Base-by-base conservation (phyloP, 257 asterid species). In the Lycium barbarum region DNA sequence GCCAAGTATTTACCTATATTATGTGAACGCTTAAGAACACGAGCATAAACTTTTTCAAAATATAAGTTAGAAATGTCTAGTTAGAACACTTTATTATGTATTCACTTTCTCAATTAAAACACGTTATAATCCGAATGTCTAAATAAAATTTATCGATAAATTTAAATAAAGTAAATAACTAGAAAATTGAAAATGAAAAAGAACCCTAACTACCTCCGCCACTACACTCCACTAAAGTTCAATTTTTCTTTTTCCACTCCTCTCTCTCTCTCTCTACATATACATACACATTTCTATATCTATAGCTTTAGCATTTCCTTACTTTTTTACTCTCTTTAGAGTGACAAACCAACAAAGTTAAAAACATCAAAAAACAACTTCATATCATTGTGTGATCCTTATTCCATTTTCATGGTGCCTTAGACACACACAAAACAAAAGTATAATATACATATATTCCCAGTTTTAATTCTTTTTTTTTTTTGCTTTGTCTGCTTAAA, bases 401-500 rank as follows among this genome's bases (percentile, higher is more conserved):
- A 68, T 38, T 68, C 20, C 78, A 68, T 68, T 38, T 68, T 78
- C 82, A 78, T 78, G 65, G 49, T 78, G 82, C 65, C 47, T 78
- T 78, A 35, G 36, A 40, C 22, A 72, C 9, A 72, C 80, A 18
- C 45, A 40, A 40, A 40, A 40, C 45, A 53, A 53, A 78, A 78
- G 82, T 78, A 78, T 26, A 78, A 14, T 53, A 78, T 53, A 78
- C 65, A 51, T 33, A 51, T 33, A 53, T 78, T 78, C 82, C 49
- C 26, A 7, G 9, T 62, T 62, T 62, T 9, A 7, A 18, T n/a
- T 59, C 18, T 18, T 7, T 2, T 18, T 1, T 20, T 59, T 7
- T 40, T 63, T 63, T 63, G 40, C 62, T 74, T 74, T 74, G 6
- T 74, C 22, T 74, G 13, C n/a, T 13, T 13, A 7, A 51, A 20